phyloP scores from a whole-genome alignment of 108 stramenopile genomes.

The Stephanodiscus minutulus region DNA sequence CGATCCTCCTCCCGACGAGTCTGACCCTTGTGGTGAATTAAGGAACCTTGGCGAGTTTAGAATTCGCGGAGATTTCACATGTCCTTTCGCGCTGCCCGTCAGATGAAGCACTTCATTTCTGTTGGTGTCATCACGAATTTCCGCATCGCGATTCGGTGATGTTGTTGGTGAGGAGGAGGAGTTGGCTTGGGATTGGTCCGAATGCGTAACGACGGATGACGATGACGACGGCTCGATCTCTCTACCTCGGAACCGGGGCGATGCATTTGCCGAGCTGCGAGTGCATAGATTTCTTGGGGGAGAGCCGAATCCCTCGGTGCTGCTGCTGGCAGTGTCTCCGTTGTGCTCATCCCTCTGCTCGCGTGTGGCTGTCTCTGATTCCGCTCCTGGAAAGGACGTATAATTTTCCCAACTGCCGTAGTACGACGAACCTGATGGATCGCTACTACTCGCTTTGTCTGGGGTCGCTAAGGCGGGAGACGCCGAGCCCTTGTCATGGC shows the following conservation, averaged over 20 bases:
- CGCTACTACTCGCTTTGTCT: constrained; percentile 2
- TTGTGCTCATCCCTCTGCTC: constrained; percentile 39
- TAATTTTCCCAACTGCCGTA: constrained; percentile 27
- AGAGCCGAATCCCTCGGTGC: constrained; percentile 35
- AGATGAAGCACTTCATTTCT: not conserved
- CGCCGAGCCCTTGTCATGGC: not conserved
- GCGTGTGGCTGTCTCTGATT: not conserved
- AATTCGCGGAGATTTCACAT: constrained; percentile 9
- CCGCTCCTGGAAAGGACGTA: constrained; percentile 1
- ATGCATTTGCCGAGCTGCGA: constrained; percentile 6
- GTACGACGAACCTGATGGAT: constrained; percentile 5
- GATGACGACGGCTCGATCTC: constrained; percentile 35
- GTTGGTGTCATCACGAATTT: not conserved
- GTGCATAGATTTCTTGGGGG: constrained; percentile 22
- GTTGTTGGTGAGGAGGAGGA: constrained; percentile 17
- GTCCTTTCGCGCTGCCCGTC: not conserved
- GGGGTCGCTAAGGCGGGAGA: not conserved
- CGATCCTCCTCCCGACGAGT: constrained; percentile 20
- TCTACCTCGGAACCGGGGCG: constrained; percentile 21
- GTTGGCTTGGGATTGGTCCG: constrained; percentile 17
- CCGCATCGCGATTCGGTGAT: constrained; percentile 6
- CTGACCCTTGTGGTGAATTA: not conserved
- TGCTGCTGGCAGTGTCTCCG: constrained; percentile 16
- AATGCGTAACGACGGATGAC: constrained; percentile 30
- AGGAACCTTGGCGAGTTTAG: not conserved